Percentiles rank a stretch among this genome's conserved stretches.
phyloP scores from a whole-genome alignment of 331 rosid species.

The Rhamnella rubrinervis region DNA sequence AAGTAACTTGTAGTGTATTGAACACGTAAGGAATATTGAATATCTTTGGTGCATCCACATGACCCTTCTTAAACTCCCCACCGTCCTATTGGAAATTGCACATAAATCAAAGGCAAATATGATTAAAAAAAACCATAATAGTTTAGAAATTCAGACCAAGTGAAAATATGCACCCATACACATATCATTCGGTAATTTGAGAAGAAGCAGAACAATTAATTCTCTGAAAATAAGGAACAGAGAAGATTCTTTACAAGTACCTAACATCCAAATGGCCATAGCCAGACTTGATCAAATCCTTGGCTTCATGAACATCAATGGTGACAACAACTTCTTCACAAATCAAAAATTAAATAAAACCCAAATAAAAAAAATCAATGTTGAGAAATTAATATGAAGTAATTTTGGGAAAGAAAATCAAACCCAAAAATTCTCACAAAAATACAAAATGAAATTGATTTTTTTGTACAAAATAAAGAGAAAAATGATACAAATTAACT shows the following conservation, averaged over 20 bases:
- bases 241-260: constrained; percentile 25
- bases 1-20: constrained; percentile 55
- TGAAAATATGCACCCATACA: not conserved
- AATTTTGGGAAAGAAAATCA: too few species aligned
- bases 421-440: too few species aligned
- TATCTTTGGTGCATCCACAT: constrained; percentile 55
- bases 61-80: constrained; percentile 67
- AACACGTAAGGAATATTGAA: constrained; percentile 75
- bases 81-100: constrained; percentile 54
- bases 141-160: not conserved
- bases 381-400: too few species aligned
- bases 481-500: too few species aligned
- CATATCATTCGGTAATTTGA: not conserved
- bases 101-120: not conserved
- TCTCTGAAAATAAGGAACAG: not conserved
- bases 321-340: constrained; percentile 55
- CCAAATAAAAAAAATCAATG: too few species aligned
- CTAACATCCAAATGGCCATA: constrained; percentile 72
- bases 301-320: constrained; percentile 60
- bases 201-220: not conserved
- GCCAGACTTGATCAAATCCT: constrained; percentile 52
- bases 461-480: too few species aligned
- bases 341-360: too few species aligned
- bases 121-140: not conserved
- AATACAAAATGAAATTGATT: too few species aligned